Evolutionary conservation across 345 rosid genomes (phyloP), one percentile per base, ranked within the genome.

Genomic region (Populus tremula): DNA sequence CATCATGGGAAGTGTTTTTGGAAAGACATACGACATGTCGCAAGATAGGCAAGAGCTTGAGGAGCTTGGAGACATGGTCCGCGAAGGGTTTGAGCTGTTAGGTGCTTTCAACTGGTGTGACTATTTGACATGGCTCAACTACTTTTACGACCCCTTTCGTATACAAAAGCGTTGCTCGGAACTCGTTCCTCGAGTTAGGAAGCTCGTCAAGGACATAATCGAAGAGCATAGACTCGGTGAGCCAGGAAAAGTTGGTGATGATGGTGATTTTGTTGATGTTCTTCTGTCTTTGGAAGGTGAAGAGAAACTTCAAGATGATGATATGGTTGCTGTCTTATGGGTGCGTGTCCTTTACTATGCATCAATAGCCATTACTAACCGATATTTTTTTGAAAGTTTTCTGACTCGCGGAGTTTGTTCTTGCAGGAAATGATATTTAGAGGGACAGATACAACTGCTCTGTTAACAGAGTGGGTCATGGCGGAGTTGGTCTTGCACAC

Each of bases 301-400:
- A 1, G 98, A 91, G 36, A 89, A 88, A 82, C 90, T 94, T 25
- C 41, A 83, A 47, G 97, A 91, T 8, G 94, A 91, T 56, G 98
- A 94, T 82, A 93, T 94, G 94, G 67, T 94, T 45, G 94, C 98
- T 29, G 90, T 94, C 38, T 82, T 94, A 47, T 94, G 98, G 98
- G 98, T 94, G 79, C 35, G 86, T 78, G 20, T 21, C 7, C 17
- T 8, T 59, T 18, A n/a, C 1, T 25, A 1, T 9, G 0, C 16
- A 33, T 10, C 0, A 36, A 8, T 2, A 8, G 21, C 25, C 39
- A 7, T 2, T 47, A 47, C 50, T 2, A 14, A 47, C 50, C 4
- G 5, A 1, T 47, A 12, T 31, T 27, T 64, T 65, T 3, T 29
- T 12, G 1, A 53, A 3, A 14, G 2, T 13, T 20, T 67, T 5